These are phyloP conservation scores for Firmiana major DNA, from an alignment of 345 rosid genomes.

Conservation along the genomic window DNA sequence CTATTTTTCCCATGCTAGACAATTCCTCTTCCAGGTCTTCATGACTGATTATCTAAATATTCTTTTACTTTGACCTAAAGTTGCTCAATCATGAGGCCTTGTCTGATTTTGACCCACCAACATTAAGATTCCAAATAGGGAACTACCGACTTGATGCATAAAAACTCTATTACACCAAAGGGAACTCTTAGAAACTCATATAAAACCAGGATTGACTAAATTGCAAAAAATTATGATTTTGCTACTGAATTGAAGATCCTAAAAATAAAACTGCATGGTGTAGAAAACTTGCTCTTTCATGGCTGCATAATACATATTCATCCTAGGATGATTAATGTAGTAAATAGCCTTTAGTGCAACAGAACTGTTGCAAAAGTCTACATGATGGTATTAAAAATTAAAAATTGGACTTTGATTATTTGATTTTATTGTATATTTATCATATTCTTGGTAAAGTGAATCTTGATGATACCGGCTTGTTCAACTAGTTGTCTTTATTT, in stretches of 20 bases:
- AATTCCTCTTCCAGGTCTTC: background rate
- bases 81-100: background rate
- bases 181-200: background rate
- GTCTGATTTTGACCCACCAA: background rate
- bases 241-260: background rate
- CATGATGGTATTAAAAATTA: background rate
- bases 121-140: background rate
- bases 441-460: background rate
- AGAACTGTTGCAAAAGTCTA: background rate
- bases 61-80: background rate
- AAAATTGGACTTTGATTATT: background rate
- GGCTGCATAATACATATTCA: background rate
- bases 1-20: background rate
- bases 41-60: background rate
- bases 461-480: background rate
- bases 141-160: background rate
- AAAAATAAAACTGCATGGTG: background rate
- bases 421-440: background rate
- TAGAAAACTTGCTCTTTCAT: background rate
- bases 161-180: background rate
- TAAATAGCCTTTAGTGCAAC: background rate
- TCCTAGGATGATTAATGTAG: background rate
- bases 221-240: background rate
- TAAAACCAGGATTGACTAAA: background rate
- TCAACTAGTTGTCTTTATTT: conserved; percentile 18